phyloP scores from a whole-genome alignment of 169 alveolate species.

The Theileria sp. region DNA sequence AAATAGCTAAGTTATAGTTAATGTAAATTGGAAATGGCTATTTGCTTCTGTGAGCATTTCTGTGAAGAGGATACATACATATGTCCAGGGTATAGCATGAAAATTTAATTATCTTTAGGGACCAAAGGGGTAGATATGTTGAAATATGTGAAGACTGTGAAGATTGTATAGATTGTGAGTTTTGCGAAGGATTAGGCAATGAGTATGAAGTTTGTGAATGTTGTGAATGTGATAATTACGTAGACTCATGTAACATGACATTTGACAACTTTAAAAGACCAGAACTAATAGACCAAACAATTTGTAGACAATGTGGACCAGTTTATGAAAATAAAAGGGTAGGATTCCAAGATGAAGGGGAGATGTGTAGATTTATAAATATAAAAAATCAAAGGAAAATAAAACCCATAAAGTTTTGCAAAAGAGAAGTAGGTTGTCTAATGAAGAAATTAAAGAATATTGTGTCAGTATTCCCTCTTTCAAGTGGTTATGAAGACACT shows the following conservation, averaged over 20 bases:
- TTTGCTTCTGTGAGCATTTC: neutral
- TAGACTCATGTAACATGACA: neutral
- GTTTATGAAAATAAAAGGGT: neutral
- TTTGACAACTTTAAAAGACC: neutral
- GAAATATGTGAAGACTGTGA: neutral
- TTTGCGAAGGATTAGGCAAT: neutral
- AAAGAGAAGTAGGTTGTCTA: neutral
- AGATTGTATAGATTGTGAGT: neutral
- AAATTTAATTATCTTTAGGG: neutral
- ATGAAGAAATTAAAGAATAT: slow-evolving; percentile 8
- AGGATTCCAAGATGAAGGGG: neutral
- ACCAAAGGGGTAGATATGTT: neutral
- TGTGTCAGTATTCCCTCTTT: slow-evolving; percentile 8
- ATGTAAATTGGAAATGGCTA: neutral
- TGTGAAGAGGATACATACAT: neutral
- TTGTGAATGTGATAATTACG: neutral
- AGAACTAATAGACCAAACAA: neutral
- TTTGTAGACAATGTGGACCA: neutral
- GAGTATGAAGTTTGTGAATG: neutral
- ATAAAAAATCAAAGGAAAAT: neutral
- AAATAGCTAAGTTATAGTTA: neutral
- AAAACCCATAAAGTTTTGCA: neutral
- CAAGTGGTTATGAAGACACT: neutral
- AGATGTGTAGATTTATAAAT: neutral
- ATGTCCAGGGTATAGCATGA: neutral